Conservation (phyloP, 345 rosid genomes). For the Hypericum perforatum region DNA sequence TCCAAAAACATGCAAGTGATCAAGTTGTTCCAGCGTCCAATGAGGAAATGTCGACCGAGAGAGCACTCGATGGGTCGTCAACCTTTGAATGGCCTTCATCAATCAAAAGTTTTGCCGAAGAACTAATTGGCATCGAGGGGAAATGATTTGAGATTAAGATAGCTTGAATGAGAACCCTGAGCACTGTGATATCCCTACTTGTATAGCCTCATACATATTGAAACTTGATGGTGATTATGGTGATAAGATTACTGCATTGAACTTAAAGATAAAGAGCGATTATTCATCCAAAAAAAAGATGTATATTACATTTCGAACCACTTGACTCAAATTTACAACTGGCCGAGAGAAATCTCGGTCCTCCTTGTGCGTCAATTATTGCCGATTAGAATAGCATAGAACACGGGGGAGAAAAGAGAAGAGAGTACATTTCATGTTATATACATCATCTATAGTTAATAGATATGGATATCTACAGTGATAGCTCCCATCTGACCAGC, state of each 20-base stretch:
- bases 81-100: conserved; percentile 25
- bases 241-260: too few species aligned
- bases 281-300: too few species aligned
- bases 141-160: too few species aligned
- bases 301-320: too few species aligned
- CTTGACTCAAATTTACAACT: too few species aligned
- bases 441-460: conserved; percentile 26
- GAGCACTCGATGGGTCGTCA: conserved; percentile 19
- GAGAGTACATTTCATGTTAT: conserved; percentile 1
- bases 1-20: conserved; percentile 11
- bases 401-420: neutral
- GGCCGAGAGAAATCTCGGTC: too few species aligned
- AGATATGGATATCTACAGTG: conserved; percentile 73
- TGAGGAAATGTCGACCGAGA: conserved; percentile 13
- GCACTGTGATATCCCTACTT: too few species aligned
- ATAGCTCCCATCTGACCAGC: conserved; percentile 46
- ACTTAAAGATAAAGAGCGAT: too few species aligned
- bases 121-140: conserved; percentile 14
- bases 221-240: too few species aligned
- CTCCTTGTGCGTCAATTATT: conserved; percentile 9
- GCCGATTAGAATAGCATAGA: conserved; percentile 8
- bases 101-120: conserved; percentile 20
- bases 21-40: neutral
- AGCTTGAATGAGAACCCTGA: too few species aligned
- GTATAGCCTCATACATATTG: too few species aligned